Evolutionary conservation across 2,329 filamentous ascomycete species (phyloP).

Genomic region (Myriosclerotinia scirpicola): DNA sequence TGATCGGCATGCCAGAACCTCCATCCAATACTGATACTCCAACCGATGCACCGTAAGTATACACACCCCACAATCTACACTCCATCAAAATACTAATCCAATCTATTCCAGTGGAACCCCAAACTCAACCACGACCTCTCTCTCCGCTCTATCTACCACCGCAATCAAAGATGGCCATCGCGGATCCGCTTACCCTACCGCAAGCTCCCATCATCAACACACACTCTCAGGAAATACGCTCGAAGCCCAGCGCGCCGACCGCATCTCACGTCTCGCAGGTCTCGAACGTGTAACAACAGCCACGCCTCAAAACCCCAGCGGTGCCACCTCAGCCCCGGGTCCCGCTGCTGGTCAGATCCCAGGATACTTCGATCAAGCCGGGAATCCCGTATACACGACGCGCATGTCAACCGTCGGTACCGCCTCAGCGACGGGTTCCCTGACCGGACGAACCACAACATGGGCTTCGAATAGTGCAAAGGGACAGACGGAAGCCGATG

Average conservation of each 20-base stretch:
- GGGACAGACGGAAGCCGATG: slow-evolving; percentile 54
- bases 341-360: slow-evolving; percentile 45
- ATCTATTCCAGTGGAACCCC: slow-evolving; percentile 72
- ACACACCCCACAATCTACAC: slow-evolving; percentile 27
- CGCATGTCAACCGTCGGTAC: slow-evolving; percentile 90
- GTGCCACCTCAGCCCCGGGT: slow-evolving; percentile 37
- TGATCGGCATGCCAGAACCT: slow-evolving; percentile 82
- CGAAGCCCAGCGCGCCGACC: slow-evolving; percentile 89
- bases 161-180: slow-evolving; percentile 96
- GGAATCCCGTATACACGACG: slow-evolving; percentile 63
- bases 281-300: slow-evolving; percentile 83
- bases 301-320: slow-evolving; percentile 47
- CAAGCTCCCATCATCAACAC: slow-evolving; percentile 57
- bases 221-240: slow-evolving; percentile 69
- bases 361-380: slow-evolving; percentile 78
- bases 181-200: slow-evolving; percentile 67
- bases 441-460: slow-evolving; percentile 60
- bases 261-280: slow-evolving; percentile 92
- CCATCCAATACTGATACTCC: slow-evolving; percentile 82
- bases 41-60: slow-evolving; percentile 79
- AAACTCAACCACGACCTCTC: slow-evolving; percentile 86
- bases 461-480: slow-evolving; percentile 63
- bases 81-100: slow-evolving; percentile 28
- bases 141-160: slow-evolving; percentile 87
- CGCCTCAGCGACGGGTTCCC: slow-evolving; percentile 81